A percentile compares a stretch with the other conserved stretches of the same genome.
phyloP scores from a whole-genome alignment of 768 basidiomycete species.

The Kwoniella newhampshirensis region DNA sequence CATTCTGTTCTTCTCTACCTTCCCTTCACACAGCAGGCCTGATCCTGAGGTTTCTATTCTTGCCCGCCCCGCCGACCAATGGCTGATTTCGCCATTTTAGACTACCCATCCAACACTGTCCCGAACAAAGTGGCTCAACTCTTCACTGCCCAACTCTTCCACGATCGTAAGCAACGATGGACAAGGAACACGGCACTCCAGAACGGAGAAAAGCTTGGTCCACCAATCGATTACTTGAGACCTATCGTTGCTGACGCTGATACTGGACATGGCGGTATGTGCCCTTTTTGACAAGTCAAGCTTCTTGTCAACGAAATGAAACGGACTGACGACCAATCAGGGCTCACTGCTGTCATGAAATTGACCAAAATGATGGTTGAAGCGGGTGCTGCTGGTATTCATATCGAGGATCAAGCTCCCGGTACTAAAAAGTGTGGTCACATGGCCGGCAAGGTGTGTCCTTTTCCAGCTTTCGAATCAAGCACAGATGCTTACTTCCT shows the following conservation, averaged over 20 bases:
- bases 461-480: neutral
- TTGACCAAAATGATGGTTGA: constrained; percentile 98
- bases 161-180: constrained; percentile 88
- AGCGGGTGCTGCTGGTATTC: constrained; percentile 95
- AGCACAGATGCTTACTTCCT: constrained; percentile 58
- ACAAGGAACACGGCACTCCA: constrained; percentile 35
- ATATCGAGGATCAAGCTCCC: constrained; percentile 95
- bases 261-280: constrained; percentile 77
- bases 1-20: too few relatives aligned
- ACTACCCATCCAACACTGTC: constrained; percentile 98
- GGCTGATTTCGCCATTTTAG: constrained; percentile 55
- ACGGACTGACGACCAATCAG: constrained; percentile 47
- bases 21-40: too few relatives aligned
- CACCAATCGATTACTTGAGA: constrained; percentile 78
- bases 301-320: neutral
- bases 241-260: constrained; percentile 96
- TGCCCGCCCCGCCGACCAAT: neutral
- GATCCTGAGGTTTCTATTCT: neutral
- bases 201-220: constrained; percentile 62
- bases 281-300: neutral
- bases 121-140: constrained; percentile 98
- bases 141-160: constrained; percentile 97
- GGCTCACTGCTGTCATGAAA: constrained; percentile 97
- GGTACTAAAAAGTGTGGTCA: constrained; percentile 82
- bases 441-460: constrained; percentile 54